These are phyloP conservation scores for Halophytophthora polymorphica DNA, from an alignment of 352 stramenopile genomes.

Conservation along the genomic window DNA sequence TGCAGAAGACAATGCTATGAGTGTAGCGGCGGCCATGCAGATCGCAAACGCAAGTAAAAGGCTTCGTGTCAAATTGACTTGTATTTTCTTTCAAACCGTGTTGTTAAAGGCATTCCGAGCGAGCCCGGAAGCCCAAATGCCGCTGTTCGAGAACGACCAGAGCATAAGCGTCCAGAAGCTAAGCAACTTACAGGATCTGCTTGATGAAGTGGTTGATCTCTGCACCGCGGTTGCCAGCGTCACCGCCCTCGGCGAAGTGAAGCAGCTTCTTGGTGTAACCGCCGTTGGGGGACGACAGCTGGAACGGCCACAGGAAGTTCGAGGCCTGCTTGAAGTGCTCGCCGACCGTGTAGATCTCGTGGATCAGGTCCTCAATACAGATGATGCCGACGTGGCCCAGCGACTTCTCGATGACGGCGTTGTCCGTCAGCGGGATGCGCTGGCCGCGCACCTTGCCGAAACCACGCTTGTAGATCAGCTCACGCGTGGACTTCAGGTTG, in stretches of 20 bases:
- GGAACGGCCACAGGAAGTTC: slow-evolving; percentile 99
- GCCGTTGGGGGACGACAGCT: slow-evolving; percentile 96
- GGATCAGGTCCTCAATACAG: slow-evolving; percentile 98
- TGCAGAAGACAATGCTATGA: slow-evolving; percentile 5
- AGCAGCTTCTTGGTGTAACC: slow-evolving; percentile 94
- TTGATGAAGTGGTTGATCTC: slow-evolving; percentile 96
- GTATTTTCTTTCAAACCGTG: slow-evolving; percentile 58
- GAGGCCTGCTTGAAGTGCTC: slow-evolving; percentile 98
- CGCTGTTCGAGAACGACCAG: slow-evolving; percentile 10
- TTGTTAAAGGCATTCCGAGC: slow-evolving; percentile 31
- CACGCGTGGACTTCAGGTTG: slow-evolving; percentile 96
- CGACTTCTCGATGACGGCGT: slow-evolving; percentile 95
- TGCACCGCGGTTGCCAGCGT: slow-evolving; percentile 90
- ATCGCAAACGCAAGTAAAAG: too few relatives aligned
- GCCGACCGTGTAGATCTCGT: slow-evolving; percentile 99
- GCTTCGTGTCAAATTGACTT: slow-evolving; percentile 19
- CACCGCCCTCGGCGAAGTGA: slow-evolving; percentile 92
- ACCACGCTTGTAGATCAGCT: slow-evolving; percentile 99
- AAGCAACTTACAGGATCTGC: slow-evolving; percentile 86
- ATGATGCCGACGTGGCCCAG: slow-evolving; percentile 96
- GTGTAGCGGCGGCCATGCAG: too few relatives aligned
- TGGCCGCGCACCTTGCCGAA: slow-evolving; percentile 99
- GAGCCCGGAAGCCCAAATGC: background rate
- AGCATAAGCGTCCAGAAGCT: slow-evolving; percentile 5
- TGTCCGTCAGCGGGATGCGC: slow-evolving; percentile 96